phyloP scores from a whole-genome alignment of 2,329 filamentous ascomycete species.

The Colletotrichum salicis region DNA sequence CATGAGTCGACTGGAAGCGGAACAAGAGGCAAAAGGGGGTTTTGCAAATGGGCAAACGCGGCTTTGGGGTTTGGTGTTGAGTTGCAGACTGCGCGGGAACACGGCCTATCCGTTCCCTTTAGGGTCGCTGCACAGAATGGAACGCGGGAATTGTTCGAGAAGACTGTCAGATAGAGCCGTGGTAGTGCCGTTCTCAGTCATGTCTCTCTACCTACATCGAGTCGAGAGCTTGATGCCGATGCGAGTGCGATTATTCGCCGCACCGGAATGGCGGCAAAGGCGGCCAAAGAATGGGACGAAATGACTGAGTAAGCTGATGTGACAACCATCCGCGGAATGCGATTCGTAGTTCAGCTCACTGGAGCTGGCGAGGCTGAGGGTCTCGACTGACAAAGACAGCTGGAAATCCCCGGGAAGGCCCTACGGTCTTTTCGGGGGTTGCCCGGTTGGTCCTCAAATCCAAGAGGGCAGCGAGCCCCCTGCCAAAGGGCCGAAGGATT shows the following conservation, averaged over 20 bases:
- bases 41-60: constrained; percentile 19
- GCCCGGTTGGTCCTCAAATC: not conserved
- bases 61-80: constrained; percentile 5
- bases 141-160: constrained; percentile 22
- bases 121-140: not conserved
- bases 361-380: not conserved
- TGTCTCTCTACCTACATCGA: not conserved
- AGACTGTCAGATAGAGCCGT: constrained; percentile 8
- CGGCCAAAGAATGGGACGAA: not conserved
- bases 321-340: constrained; percentile 5
- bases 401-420: not conserved
- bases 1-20: constrained; percentile 2
- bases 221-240: constrained; percentile 1
- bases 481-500: constrained; percentile 13
- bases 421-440: not conserved
- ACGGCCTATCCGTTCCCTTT: not conserved
- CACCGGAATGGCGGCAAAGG: not conserved
- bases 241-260: constrained; percentile 19
- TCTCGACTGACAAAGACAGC: constrained; percentile 4
- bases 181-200: not conserved
- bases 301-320: not conserved
- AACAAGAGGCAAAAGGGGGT: not conserved
- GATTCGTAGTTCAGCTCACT: constrained; percentile 18
- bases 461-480: not conserved
- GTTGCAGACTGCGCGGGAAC: constrained; percentile 13